These are phyloP conservation scores for Myriosclerotinia curreyana DNA, from an alignment of 2,329 filamentous ascomycete species.

Conservation along the genomic window DNA sequence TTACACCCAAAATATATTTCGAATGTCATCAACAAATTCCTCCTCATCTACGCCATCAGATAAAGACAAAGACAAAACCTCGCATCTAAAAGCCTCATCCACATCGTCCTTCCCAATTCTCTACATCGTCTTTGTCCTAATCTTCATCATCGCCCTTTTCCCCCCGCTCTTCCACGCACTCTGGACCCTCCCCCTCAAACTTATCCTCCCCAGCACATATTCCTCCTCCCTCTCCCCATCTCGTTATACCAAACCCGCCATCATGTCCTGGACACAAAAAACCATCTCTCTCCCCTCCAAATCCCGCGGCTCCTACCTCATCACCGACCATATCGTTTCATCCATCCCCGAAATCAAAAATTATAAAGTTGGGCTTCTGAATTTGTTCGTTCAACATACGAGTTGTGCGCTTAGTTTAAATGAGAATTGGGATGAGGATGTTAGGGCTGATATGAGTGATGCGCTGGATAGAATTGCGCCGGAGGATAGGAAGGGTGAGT, in stretches of 20 bases:
- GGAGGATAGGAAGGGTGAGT: constrained; percentile 67
- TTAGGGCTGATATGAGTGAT: constrained; percentile 86
- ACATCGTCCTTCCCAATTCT: constrained; percentile 34
- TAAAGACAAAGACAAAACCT: constrained; percentile 20
- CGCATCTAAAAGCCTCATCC: constrained; percentile 23
- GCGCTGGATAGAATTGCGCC: constrained; percentile 88
- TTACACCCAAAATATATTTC: not conserved
- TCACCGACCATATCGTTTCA: constrained; percentile 71
- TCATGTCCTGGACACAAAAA: constrained; percentile 79
- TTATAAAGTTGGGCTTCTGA: constrained; percentile 82
- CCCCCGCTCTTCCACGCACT: constrained; percentile 52
- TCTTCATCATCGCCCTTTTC: constrained; percentile 53
- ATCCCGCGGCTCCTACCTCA: constrained; percentile 81
- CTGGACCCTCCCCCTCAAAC: constrained; percentile 48
- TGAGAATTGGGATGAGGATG: constrained; percentile 84
- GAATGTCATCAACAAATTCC: constrained; percentile 29
- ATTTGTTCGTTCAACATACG: constrained; percentile 95
- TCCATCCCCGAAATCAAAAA: constrained; percentile 74
- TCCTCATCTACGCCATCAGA: constrained; percentile 16
- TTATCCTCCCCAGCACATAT: constrained; percentile 38
- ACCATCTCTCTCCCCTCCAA: constrained; percentile 73
- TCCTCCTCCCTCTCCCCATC: constrained; percentile 44
- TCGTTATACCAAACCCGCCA: constrained; percentile 29
- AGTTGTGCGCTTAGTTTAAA: constrained; percentile 87
- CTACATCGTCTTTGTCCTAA: constrained; percentile 46